Percentiles rank a stretch among this genome's conserved stretches.
These are phyloP conservation scores for Gossypium davidsonii DNA, from an alignment of 441 rosid species.

Conservation along the genomic window DNA sequence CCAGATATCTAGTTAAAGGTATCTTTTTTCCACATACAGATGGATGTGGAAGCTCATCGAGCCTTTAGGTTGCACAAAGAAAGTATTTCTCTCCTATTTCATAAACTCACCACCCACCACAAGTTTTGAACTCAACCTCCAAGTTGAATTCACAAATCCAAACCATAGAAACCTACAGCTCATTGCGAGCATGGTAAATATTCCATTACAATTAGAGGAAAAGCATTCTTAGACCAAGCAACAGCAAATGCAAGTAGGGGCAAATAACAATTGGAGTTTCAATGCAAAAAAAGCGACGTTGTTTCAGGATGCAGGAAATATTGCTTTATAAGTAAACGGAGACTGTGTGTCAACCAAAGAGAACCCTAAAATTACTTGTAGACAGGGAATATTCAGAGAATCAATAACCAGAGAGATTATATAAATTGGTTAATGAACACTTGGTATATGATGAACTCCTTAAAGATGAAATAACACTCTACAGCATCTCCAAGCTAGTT, in stretches of 20 bases:
- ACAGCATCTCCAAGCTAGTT: not conserved
- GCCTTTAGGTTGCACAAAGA: not conserved
- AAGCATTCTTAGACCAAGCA: not conserved
- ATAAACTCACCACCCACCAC: not conserved
- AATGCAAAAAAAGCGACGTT: not conserved
- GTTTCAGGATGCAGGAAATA: not conserved
- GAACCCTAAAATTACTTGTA: not conserved
- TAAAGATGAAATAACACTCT: not conserved
- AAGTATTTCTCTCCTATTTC: not conserved
- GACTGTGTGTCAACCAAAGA: constrained; percentile 1
- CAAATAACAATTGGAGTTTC: not conserved
- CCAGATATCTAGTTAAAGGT: not conserved
- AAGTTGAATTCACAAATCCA: constrained; percentile 2
- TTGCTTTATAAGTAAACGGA: constrained; percentile 1
- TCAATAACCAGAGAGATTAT: not conserved
- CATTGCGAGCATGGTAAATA: not conserved
- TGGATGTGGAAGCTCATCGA: not conserved
- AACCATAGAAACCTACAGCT: not conserved
- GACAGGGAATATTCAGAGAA: not conserved
- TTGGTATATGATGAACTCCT: not conserved
- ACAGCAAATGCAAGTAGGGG: not conserved
- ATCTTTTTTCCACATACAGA: not conserved
- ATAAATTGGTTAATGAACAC: not conserved
- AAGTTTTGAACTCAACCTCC: not conserved
- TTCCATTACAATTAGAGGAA: not conserved